Conservation (phyloP, 177 flowering plant genomes). For the Vitis hybrid region DNA sequence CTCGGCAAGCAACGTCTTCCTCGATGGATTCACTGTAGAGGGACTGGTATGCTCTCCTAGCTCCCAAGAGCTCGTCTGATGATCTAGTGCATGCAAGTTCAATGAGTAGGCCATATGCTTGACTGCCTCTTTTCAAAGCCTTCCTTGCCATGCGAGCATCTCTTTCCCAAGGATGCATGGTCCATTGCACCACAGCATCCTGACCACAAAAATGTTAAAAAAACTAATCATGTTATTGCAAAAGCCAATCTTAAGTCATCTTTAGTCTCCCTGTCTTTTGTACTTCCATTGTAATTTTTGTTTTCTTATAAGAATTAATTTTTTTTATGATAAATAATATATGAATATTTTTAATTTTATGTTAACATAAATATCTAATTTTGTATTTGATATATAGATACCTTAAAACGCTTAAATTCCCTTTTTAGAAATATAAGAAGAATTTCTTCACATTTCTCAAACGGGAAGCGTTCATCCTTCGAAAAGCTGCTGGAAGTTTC, state of each 20-base stretch:
- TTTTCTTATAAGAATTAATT: no score
- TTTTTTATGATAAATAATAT: no score
- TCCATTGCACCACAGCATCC: conserved; percentile 72
- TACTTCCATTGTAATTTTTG: no score
- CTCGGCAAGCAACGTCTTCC: conserved; percentile 44
- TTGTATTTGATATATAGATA: conserved; percentile 5
- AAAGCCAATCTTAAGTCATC: background rate
- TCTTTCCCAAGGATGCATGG: conserved; percentile 89
- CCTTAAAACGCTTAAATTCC: conserved; percentile 74
- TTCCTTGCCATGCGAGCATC: conserved; percentile 68
- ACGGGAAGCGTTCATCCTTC: conserved; percentile 49
- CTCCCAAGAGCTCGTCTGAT: conserved; percentile 73
- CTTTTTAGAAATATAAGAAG: conserved; percentile 39
- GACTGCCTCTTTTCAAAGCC: conserved; percentile 43
- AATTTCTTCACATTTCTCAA: conserved; percentile 57
- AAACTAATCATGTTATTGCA: background rate
- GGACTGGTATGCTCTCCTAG: conserved; percentile 80
- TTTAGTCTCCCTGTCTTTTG: no score
- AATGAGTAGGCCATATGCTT: conserved; percentile 38
- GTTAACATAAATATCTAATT: background rate
- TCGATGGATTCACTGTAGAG: conserved; percentile 74
- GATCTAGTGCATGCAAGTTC: conserved; percentile 81
- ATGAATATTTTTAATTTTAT: no score
- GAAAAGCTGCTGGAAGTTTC: conserved; percentile 42
- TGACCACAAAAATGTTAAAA: conserved; percentile 10